phyloP scores from a whole-genome alignment of 2,329 filamentous ascomycete species.

The Gaeumannomyces sp. region DNA sequence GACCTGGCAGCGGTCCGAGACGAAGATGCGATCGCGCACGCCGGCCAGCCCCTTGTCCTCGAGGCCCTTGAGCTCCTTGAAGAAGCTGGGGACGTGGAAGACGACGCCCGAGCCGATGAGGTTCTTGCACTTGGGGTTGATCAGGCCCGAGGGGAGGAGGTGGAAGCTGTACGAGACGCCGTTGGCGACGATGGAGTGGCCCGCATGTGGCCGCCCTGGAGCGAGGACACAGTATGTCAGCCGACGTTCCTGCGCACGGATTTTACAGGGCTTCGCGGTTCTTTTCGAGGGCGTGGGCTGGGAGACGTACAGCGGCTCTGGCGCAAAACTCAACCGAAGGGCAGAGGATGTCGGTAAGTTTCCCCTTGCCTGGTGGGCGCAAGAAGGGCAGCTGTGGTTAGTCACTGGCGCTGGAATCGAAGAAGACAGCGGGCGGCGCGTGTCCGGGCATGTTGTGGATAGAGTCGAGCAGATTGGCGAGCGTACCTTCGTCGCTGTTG shows the following conservation, averaged over 20 bases:
- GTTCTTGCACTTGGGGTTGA: constrained; percentile 66
- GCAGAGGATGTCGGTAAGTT: constrained; percentile 52
- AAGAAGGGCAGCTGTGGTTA: neutral
- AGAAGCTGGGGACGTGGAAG: constrained; percentile 51
- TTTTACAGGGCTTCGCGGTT: neutral
- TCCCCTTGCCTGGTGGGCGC: constrained; percentile 39
- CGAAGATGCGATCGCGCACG: constrained; percentile 47
- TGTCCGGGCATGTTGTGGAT: constrained; percentile 21
- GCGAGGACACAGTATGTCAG: neutral
- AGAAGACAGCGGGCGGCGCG: neutral
- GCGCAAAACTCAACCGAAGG: constrained; percentile 45
- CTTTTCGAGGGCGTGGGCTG: neutral
- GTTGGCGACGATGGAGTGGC: constrained; percentile 34
- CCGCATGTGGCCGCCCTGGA: constrained; percentile 48
- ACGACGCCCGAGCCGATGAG: constrained; percentile 66
- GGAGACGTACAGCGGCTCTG: constrained; percentile 38
- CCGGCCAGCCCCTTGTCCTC: constrained; percentile 31
- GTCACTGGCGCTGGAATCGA: neutral
- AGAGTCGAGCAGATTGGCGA: constrained; percentile 7
- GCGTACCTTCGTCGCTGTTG: constrained; percentile 9
- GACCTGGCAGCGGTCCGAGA: constrained; percentile 58
- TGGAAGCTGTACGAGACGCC: constrained; percentile 32
- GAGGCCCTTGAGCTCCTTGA: constrained; percentile 34
- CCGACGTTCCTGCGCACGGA: too few species aligned
- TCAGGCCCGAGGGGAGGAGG: constrained; percentile 62